Percentiles rank a stretch among this genome's conserved stretches.
These are phyloP conservation scores for Coemansia sp. DNA, from an alignment of 192 early-diverging fungal genomes.

Conservation along the genomic window DNA sequence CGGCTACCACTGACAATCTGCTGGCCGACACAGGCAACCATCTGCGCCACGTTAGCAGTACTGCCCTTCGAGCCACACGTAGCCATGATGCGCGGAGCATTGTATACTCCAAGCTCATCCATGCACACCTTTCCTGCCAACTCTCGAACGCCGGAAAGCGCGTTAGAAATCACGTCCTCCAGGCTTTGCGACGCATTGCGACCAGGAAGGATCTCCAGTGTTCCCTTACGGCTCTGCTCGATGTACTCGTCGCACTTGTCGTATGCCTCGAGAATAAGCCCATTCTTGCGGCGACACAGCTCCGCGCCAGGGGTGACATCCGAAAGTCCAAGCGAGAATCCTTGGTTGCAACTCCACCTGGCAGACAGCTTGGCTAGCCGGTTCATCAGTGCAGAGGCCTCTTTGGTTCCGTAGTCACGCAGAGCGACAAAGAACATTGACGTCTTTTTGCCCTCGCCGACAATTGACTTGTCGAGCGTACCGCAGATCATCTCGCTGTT, in stretches of 20 bases:
- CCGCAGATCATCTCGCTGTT: slow-evolving; percentile 97
- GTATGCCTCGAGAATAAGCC: slow-evolving; percentile 79
- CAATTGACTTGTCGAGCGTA: slow-evolving; percentile 88
- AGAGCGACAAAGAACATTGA: slow-evolving; percentile 92
- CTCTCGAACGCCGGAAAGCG: slow-evolving; percentile 89
- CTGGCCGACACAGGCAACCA: slow-evolving; percentile 99
- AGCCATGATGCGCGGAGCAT: slow-evolving; percentile 97
- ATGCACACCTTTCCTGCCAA: slow-evolving; percentile 88
- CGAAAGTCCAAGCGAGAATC: slow-evolving; percentile 98
- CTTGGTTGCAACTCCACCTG: slow-evolving; percentile 87
- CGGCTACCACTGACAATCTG: slow-evolving; percentile 97
- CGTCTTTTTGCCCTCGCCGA: slow-evolving; percentile 96
- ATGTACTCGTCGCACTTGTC: slow-evolving; percentile 83
- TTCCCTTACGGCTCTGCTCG: slow-evolving; percentile 63
- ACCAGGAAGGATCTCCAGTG: slow-evolving; percentile 82
- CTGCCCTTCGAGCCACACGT: slow-evolving; percentile 99
- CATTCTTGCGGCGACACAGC: slow-evolving; percentile 77
- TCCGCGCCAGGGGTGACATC: slow-evolving; percentile 90
- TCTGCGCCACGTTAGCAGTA: slow-evolving; percentile 97
- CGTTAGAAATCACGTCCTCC: slow-evolving; percentile 83
- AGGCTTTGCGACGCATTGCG: slow-evolving; percentile 84
- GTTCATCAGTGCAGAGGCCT: slow-evolving; percentile 93
- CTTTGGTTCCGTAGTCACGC: slow-evolving; percentile 84
- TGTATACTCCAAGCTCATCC: slow-evolving; percentile 90
- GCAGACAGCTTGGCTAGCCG: slow-evolving; percentile 90